Percentiles rank a stretch among this genome's conserved stretches.
These are phyloP conservation scores for Golovinomyces cichoracearum DNA, from an alignment of 2,329 filamentous ascomycete species.

Conservation along the genomic window DNA sequence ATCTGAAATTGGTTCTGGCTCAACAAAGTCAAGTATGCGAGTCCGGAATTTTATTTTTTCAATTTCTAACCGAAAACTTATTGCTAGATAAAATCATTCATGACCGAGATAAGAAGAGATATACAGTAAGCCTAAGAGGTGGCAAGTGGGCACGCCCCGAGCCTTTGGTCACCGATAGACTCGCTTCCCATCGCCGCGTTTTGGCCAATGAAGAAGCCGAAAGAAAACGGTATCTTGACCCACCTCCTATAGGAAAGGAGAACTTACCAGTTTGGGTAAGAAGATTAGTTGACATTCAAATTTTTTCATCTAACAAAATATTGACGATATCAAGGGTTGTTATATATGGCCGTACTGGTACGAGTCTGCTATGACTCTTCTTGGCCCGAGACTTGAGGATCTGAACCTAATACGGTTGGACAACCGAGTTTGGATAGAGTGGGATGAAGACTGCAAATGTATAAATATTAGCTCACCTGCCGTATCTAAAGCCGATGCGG, in stretches of 20 bases:
- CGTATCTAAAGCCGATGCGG: background rate
- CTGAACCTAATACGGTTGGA: conserved; percentile 1
- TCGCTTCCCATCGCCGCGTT: background rate
- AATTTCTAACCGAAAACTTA: background rate
- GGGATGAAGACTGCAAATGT: background rate
- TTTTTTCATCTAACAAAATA: background rate
- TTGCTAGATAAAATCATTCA: background rate
- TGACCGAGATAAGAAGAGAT: background rate
- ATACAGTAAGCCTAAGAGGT: background rate
- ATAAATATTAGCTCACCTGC: conserved; percentile 1
- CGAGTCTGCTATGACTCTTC: background rate
- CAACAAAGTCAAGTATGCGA: too few species aligned
- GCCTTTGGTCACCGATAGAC: background rate
- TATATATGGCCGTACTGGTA: conserved; percentile 2
- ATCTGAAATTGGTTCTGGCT: background rate
- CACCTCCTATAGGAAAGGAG: background rate
- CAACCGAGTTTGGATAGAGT: conserved; percentile 2
- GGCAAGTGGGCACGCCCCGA: conserved; percentile 1
- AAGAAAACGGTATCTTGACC: background rate
- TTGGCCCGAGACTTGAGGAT: conserved; percentile 1
- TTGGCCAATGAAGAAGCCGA: conserved; percentile 1
- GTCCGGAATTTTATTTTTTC: background rate
- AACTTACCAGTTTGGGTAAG: background rate
- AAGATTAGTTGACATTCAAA: background rate
- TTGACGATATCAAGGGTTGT: background rate